These are phyloP conservation scores for Areca catechu DNA, from an alignment of 176 grass and related monocot genomes.

Conservation along the genomic window DNA sequence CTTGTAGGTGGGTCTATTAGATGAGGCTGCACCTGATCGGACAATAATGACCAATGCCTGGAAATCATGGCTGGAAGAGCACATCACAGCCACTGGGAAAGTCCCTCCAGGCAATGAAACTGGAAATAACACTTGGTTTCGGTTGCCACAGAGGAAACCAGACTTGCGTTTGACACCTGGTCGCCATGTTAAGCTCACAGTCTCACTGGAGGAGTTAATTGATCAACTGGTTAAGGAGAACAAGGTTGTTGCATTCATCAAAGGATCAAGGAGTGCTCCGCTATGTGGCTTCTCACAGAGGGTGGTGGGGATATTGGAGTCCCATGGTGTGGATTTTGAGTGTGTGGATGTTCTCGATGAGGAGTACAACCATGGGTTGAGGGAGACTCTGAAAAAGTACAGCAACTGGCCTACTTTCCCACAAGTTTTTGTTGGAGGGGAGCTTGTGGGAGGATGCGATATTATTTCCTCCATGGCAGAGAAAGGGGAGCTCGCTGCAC, in stretches of 20 bases:
- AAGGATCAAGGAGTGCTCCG: conserved; percentile 80
- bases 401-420: conserved; percentile 95
- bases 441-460: conserved; percentile 77
- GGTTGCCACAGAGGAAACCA: conserved; percentile 38
- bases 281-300: conserved; percentile 87
- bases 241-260: conserved; percentile 94
- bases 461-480: conserved; percentile 86
- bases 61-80: conserved; percentile 94
- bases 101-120: conserved; percentile 73
- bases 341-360: conserved; percentile 83
- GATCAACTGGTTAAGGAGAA: conserved; percentile 81
- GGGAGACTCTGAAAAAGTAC: conserved; percentile 72
- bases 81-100: conserved; percentile 63
- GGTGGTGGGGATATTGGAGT: conserved; percentile 75
- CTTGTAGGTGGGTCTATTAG: conserved; percentile 47
- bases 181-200: conserved; percentile 67
- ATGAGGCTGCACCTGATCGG: conserved; percentile 36
- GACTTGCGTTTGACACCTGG: conserved; percentile 72
- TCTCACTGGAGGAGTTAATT: conserved; percentile 64
- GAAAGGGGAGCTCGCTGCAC: conserved; percentile 61
- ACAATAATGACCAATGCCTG: conserved; percentile 51
- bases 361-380: conserved; percentile 75
- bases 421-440: conserved; percentile 68
- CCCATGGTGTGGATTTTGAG: conserved; percentile 61
- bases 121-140: conserved; percentile 69